Percentiles rank a stretch among this genome's conserved stretches.
phyloP scores from a whole-genome alignment of 192 early-diverging fungal species.

The Pecoramyces ruminantium region DNA sequence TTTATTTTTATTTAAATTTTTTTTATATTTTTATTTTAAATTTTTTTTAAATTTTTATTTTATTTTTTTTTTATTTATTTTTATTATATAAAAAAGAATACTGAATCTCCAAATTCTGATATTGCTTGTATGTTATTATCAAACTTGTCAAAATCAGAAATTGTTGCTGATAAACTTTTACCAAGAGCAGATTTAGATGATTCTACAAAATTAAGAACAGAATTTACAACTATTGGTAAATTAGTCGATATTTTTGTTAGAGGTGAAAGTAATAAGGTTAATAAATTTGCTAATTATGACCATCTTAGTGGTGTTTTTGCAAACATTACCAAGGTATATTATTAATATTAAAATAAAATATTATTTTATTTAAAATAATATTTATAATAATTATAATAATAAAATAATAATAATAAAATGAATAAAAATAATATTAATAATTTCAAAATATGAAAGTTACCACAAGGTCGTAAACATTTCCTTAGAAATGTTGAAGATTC shows the following conservation, averaged over 20 bases:
- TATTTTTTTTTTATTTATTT: too few relatives aligned
- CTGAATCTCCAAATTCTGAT: conserved; percentile 55
- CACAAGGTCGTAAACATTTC: conserved; percentile 51
- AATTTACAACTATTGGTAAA: conserved; percentile 48
- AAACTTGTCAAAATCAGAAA: conserved; percentile 65
- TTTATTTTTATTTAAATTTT: neutral
- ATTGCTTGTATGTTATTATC: conserved; percentile 78
- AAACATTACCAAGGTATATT: conserved; percentile 41
- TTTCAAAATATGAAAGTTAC: conserved; percentile 10
- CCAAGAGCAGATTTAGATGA: conserved; percentile 6
- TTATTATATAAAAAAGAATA: conserved; percentile 15
- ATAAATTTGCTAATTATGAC: conserved; percentile 58
- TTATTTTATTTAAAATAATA: too few relatives aligned
- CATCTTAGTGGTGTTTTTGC: conserved; percentile 89
- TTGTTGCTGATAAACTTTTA: conserved; percentile 35
- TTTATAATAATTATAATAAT: too few relatives aligned
- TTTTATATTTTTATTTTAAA: too few relatives aligned
- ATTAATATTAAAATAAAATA: too few relatives aligned
- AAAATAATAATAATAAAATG: too few relatives aligned
- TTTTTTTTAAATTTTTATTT: neutral
- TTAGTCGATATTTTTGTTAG: conserved; percentile 76
- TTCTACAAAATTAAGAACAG: conserved; percentile 11
- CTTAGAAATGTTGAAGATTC: conserved; percentile 37
- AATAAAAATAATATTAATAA: conserved; percentile 11
- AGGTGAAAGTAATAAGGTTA: conserved; percentile 60